These are phyloP conservation scores for Sordariomycetes sp. DNA, from an alignment of 2,329 filamentous ascomycete genomes.

Conservation along the genomic window DNA sequence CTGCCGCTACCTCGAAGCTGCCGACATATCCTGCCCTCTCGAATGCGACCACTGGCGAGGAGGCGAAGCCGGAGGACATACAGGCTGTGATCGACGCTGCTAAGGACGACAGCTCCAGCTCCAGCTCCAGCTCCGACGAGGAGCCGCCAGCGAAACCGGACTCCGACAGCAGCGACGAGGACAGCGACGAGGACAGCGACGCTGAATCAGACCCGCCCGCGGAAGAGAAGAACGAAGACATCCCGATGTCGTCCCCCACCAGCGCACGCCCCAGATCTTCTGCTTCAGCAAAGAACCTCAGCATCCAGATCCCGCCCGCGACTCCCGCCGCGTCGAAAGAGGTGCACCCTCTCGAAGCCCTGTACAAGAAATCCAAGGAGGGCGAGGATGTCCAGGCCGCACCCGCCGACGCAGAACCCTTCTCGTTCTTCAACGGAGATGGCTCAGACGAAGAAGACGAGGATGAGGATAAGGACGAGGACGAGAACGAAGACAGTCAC, in stretches of 20 bases:
- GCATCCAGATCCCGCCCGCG: constrained; percentile 40
- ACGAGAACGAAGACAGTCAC: constrained; percentile 23
- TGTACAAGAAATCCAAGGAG: constrained; percentile 67
- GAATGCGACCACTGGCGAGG: background rate
- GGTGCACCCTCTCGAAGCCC: constrained; percentile 79
- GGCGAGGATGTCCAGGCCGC: constrained; percentile 22
- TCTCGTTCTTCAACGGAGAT: constrained; percentile 55
- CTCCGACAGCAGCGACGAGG: constrained; percentile 5
- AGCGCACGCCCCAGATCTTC: constrained; percentile 36
- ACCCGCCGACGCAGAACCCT: constrained; percentile 47
- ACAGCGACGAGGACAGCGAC: constrained; percentile 7
- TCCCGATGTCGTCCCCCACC: constrained; percentile 1
- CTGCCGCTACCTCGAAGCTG: background rate
- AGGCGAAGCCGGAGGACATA: background rate
- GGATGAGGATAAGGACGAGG: constrained; percentile 22
- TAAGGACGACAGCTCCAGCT: constrained; percentile 23
- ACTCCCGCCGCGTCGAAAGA: constrained; percentile 35
- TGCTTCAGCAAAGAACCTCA: constrained; percentile 36
- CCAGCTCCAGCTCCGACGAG: background rate
- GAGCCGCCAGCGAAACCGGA: constrained; percentile 12
- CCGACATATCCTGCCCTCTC: background rate
- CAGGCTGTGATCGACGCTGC: constrained; percentile 18
- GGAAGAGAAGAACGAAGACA: constrained; percentile 13
- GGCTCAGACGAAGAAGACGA: constrained; percentile 31
- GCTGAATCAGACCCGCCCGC: constrained; percentile 12